Base-by-base conservation (phyloP, 768 basidiomycete species). In the Tulasnella sp. region DNA sequence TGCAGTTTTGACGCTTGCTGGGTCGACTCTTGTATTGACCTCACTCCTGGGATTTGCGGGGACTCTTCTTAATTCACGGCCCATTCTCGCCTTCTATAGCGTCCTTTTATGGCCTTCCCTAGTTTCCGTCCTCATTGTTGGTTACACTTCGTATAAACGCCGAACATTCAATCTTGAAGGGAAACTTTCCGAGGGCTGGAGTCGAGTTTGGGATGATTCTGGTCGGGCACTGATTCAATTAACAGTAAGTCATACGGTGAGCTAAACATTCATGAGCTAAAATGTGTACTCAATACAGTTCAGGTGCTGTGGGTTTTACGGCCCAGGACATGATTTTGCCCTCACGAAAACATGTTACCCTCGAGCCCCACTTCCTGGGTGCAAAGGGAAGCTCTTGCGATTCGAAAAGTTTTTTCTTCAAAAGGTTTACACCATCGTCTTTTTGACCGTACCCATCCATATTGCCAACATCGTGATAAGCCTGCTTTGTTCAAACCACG, bases 181-280 rank as follows among this genome's bases (percentile, higher is more conserved):
- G 56, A 83, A 83, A 63, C 68, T 83, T 37, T 76, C 79, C 60
- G 66, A 77, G 53, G 70, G 76, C 10, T 85, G 83, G 83, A 78
- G 74, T 55, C 69, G 75, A 50, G 74, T 73, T 59, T 78, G 78
- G 59, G 74, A 75, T 15, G 68, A 73, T 19, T 57, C 66, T 3
- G 78, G 73, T 13, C 70, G 78, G 10, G 66, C 73, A 8, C 56
- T 74, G 40, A 66, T 87, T 29, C 83, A 85, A 57, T 73, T 80
- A 57, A 66, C 75, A 1, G 52, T 65, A 28, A 48, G 48, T 31
- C 28, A 1, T 5, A 7, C 13, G 16, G 13, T 7, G 27, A 24
- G 28, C 27, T 33, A 32, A 49, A 25, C 16, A 5, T 49, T 39
- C 22, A 59, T 53, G 53, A 61, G 20, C 64, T 66, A 6, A 84